Percentiles rank a stretch among this genome's conserved stretches.
Evolutionary conservation across 2,329 filamentous ascomycete species (phyloP).

Genomic region (Neonectria coccinea): DNA sequence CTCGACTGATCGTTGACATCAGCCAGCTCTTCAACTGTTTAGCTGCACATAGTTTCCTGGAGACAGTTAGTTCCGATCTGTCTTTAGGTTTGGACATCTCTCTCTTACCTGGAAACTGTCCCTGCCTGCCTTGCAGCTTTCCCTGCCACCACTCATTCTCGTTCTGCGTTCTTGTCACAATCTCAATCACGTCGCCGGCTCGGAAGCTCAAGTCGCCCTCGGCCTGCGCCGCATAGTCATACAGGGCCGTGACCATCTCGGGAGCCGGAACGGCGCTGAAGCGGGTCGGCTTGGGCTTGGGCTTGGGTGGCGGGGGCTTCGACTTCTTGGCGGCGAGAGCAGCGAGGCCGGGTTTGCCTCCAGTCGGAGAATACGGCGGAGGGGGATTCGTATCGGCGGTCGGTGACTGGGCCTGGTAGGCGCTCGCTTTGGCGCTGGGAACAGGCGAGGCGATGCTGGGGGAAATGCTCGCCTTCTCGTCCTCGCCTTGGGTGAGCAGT

Average conservation of each 20-base stretch:
- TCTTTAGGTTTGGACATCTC: too few relatives aligned
- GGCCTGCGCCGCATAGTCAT: conserved; percentile 96
- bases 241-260: conserved; percentile 90
- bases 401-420: conserved; percentile 50
- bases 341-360: conserved; percentile 56
- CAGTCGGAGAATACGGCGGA: conserved; percentile 74
- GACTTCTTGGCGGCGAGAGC: conserved; percentile 66
- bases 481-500: conserved; percentile 64
- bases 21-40: conserved; percentile 33
- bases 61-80: conserved; percentile 39
- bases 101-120: conserved; percentile 84
- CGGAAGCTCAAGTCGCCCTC: conserved; percentile 93
- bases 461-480: conserved; percentile 40
- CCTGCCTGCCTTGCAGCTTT: conserved; percentile 80
- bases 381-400: conserved; percentile 69
- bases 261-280: conserved; percentile 73
- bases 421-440: conserved; percentile 47
- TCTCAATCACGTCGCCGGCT: conserved; percentile 90
- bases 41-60: conserved; percentile 65
- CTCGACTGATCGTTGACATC: conserved; percentile 2
- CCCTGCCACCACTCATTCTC: conserved; percentile 99
- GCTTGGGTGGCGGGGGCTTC: conserved; percentile 76
- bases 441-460: conserved; percentile 35
- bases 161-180: conserved; percentile 84
- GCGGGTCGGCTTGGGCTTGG: conserved; percentile 81